These are phyloP conservation scores for Evansstolkia leycettana DNA, from an alignment of 495 filamentous ascomycete genomes.

Conservation along the genomic window DNA sequence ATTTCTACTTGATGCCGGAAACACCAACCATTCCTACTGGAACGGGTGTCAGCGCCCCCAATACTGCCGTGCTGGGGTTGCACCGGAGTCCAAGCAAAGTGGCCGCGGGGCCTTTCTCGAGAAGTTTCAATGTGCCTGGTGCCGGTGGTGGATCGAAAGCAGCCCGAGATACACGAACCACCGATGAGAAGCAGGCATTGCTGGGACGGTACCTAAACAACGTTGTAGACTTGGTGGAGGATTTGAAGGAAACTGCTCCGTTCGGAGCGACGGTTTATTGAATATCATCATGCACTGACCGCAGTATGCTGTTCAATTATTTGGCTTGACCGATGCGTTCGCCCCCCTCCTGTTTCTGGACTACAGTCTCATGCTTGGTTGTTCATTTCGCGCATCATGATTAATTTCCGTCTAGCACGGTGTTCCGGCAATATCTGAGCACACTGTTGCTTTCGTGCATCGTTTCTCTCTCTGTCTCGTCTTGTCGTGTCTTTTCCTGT, in stretches of 20 bases:
- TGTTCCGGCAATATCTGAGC: slow-evolving; percentile 1
- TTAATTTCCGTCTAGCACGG: slow-evolving; percentile 17
- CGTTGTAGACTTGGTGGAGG: slow-evolving; percentile 84
- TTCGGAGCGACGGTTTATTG: slow-evolving; percentile 35
- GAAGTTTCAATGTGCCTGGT: slow-evolving; percentile 26
- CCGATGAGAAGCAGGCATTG: slow-evolving; percentile 77
- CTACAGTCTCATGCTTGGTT: too few relatives aligned
- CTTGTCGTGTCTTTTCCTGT: slow-evolving; percentile 7
- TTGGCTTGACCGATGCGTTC: slow-evolving; percentile 1
- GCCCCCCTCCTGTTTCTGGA: too few relatives aligned
- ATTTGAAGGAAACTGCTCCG: slow-evolving; percentile 65
- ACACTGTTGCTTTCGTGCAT: background rate
- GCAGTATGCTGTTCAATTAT: slow-evolving; percentile 10
- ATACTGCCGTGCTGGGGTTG: slow-evolving; percentile 27
- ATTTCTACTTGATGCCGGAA: slow-evolving; percentile 97
- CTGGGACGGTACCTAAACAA: slow-evolving; percentile 75
- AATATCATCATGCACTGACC: slow-evolving; percentile 5
- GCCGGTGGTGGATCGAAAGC: slow-evolving; percentile 20
- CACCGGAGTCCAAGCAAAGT: slow-evolving; percentile 66
- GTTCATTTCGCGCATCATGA: too few relatives aligned
- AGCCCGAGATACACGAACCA: slow-evolving; percentile 47
- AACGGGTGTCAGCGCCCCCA: slow-evolving; percentile 24
- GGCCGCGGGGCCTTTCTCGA: slow-evolving; percentile 22
- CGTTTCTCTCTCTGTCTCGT: slow-evolving; percentile 5
- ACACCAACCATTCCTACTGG: slow-evolving; percentile 39